phyloP scores from a whole-genome alignment of 164 flowering plant species.

The Piper betle region DNA sequence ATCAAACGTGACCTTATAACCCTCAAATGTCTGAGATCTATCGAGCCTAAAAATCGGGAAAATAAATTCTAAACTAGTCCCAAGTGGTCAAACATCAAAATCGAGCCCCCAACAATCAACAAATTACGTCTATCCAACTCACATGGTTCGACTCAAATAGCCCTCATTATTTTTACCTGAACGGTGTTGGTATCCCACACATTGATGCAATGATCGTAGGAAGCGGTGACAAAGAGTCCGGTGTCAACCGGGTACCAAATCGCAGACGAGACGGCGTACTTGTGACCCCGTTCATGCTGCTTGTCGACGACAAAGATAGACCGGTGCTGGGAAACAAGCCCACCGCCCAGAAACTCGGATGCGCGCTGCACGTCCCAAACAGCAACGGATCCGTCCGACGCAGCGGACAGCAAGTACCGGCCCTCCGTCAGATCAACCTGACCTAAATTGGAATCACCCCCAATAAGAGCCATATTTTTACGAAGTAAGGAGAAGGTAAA shows the following conservation, averaged over 20 bases:
- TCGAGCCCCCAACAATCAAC: too few relatives aligned
- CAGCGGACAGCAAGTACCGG: conserved; percentile 68
- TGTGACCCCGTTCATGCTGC: conserved; percentile 69
- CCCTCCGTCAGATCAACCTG: conserved; percentile 97
- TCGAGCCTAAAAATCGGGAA: too few relatives aligned
- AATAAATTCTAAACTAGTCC: too few relatives aligned
- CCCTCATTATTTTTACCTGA: too few relatives aligned
- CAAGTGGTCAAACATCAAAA: too few relatives aligned
- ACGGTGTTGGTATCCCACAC: conserved; percentile 92
- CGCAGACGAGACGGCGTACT: conserved; percentile 71
- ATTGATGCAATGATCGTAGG: conserved; percentile 74
- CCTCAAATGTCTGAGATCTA: too few relatives aligned
- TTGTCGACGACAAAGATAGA: conserved; percentile 49
- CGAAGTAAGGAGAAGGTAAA: not conserved
- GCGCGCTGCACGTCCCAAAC: conserved; percentile 68
- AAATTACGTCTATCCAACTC: too few relatives aligned
- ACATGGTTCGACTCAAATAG: too few relatives aligned
- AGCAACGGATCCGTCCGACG: conserved; percentile 88
- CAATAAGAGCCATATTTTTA: not conserved
- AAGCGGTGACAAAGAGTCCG: conserved; percentile 79
- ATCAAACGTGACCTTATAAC: too few relatives aligned
- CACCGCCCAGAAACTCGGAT: conserved; percentile 44
- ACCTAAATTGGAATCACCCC: conserved; percentile 8
- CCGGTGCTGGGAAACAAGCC: conserved; percentile 58
- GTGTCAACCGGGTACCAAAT: conserved; percentile 98